These are phyloP conservation scores for Begonia loranthoides DNA, from an alignment of 306 rosid species.

Conservation along the genomic window DNA sequence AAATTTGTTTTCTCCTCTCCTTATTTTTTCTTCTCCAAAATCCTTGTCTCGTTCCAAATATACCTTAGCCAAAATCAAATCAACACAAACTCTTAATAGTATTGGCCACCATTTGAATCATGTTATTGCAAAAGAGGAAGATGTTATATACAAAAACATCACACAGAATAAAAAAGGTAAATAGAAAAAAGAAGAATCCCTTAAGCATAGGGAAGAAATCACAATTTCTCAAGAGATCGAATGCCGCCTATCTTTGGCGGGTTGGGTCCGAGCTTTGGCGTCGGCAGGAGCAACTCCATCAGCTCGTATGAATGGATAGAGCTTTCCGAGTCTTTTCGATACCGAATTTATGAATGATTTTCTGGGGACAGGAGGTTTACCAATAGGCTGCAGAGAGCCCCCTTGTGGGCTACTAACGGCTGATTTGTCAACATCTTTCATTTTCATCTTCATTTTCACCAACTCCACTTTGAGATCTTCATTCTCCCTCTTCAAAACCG, in stretches of 20 bases:
- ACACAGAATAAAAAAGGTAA: background rate
- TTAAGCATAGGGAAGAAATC: background rate
- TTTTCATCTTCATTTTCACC: conserved; percentile 57
- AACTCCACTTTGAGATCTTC: conserved; percentile 60
- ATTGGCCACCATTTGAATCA: background rate
- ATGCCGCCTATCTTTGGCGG: conserved; percentile 68
- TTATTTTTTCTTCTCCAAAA: too few relatives aligned
- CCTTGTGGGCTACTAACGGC: conserved; percentile 34
- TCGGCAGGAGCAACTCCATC: conserved; percentile 32
- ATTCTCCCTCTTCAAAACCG: conserved; percentile 51
- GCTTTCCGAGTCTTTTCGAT: conserved; percentile 53
- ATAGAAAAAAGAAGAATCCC: background rate
- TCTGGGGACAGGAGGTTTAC: conserved; percentile 65
- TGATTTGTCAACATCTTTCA: conserved; percentile 54
- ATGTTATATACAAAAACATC: conserved; percentile 6
- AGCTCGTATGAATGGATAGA: conserved; percentile 60
- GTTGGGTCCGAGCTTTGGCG: conserved; percentile 37
- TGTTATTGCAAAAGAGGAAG: conserved; percentile 3
- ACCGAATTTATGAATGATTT: conserved; percentile 60
- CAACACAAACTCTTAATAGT: too few relatives aligned
- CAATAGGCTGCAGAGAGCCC: conserved; percentile 25
- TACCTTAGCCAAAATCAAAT: too few relatives aligned
- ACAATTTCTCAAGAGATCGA: conserved; percentile 49
- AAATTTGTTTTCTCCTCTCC: too few relatives aligned
- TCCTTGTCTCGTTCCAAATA: too few relatives aligned